Evolutionary conservation across 805 yeast species (phyloP).

Genomic region (Saccharomycopsis javanensis): DNA sequence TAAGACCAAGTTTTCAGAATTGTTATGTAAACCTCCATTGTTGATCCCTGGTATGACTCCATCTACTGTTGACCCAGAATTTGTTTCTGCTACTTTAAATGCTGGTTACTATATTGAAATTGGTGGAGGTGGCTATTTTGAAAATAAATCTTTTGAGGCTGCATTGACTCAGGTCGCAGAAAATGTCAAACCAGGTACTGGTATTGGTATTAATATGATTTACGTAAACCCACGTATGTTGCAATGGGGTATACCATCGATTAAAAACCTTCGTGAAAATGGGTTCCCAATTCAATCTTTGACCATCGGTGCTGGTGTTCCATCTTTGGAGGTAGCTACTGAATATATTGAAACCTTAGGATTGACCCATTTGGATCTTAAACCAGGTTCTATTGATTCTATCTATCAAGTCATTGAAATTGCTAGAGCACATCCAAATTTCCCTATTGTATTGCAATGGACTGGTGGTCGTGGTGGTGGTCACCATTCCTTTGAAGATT

Average conservation of each 20-base stretch:
- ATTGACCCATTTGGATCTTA: conserved; percentile 86
- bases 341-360: conserved; percentile 93
- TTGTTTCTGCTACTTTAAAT: conserved; percentile 86
- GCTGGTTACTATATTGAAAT: conserved; percentile 97
- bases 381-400: conserved; percentile 96
- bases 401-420: conserved; percentile 77
- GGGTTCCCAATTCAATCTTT: conserved; percentile 95
- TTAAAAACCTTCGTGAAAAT: conserved; percentile 74
- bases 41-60: conserved; percentile 99
- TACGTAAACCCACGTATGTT: conserved; percentile 96
- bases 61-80: conserved; percentile 88
- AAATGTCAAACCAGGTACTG: conserved; percentile 71
- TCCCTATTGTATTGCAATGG: conserved; percentile 98
- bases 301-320: conserved; percentile 99
- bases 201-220: conserved; percentile 84
- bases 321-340: conserved; percentile 92
- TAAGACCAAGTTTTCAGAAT: conserved; percentile 87
- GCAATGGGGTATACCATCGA: conserved; percentile 98
- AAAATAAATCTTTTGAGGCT: conserved; percentile 53
- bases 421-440: conserved; percentile 89
- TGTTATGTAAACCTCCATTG: conserved; percentile 89
- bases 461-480: conserved; percentile 99
- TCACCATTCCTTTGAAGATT: conserved; percentile 97
- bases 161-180: conserved; percentile 71
- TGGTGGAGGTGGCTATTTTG: conserved; percentile 98